Conservation (phyloP, 495 filamentous ascomycete genomes). For the Apiosordaria backusii region DNA sequence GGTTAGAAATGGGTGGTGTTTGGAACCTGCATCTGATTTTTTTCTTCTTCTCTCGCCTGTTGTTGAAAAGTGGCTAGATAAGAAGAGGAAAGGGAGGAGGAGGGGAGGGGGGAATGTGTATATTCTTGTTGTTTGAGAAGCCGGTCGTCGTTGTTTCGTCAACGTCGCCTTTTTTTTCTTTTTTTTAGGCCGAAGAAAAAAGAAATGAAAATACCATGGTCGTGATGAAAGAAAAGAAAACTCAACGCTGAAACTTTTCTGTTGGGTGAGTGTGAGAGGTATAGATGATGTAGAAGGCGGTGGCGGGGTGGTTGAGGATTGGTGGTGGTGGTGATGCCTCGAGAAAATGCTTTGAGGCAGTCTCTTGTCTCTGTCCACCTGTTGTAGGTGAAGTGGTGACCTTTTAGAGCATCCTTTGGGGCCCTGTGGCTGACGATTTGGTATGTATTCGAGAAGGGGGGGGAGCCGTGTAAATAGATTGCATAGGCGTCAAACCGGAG, state of each 20-base stretch:
- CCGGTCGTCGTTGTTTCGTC: background rate
- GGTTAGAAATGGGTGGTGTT: background rate
- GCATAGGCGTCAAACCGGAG: too few relatives aligned
- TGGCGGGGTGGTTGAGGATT: background rate
- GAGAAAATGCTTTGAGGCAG: too few relatives aligned
- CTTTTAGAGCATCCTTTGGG: too few relatives aligned
- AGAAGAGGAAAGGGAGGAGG: background rate
- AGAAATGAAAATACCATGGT: constrained; percentile 1
- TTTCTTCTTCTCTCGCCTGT: background rate
- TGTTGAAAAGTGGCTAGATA: background rate
- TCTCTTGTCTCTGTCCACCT: too few relatives aligned
- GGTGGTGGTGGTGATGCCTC: too few relatives aligned
- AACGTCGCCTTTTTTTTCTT: background rate
- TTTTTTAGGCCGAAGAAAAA: background rate
- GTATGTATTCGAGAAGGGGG: too few relatives aligned
- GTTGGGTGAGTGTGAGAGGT: background rate
- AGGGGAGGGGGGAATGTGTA: background rate
- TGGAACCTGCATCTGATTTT: background rate
- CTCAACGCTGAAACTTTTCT: too few relatives aligned
- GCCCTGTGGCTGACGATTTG: too few relatives aligned
- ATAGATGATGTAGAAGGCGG: too few relatives aligned
- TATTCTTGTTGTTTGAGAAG: background rate
- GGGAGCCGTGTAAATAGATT: too few relatives aligned
- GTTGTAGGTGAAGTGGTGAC: too few relatives aligned
- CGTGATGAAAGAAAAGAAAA: constrained; percentile 4